Conservation (phyloP, 164 flowering plant genomes). For the Cinnamomum chago region DNA sequence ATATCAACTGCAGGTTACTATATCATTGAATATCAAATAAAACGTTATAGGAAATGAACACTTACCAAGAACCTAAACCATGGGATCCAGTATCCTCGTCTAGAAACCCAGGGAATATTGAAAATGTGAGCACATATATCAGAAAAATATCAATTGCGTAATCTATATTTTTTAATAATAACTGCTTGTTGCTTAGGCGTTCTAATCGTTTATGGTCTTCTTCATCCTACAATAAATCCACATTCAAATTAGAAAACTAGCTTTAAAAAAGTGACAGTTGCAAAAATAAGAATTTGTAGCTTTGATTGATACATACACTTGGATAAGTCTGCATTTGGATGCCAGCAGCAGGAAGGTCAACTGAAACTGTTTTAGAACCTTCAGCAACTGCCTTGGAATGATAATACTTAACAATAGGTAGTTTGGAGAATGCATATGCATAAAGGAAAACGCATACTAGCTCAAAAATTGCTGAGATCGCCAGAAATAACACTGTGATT, state of each 20-base stretch:
- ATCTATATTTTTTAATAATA: constrained; percentile 50
- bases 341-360: constrained; percentile 78
- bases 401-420: constrained; percentile 67
- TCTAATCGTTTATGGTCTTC: constrained; percentile 20
- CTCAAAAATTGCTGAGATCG: constrained; percentile 51
- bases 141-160: constrained; percentile 52
- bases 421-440: constrained; percentile 56
- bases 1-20: background rate
- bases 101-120: constrained; percentile 81
- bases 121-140: constrained; percentile 58
- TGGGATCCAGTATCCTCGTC: constrained; percentile 77
- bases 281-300: too few species aligned
- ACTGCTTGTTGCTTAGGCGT: constrained; percentile 52
- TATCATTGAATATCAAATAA: background rate
- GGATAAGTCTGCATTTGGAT: constrained; percentile 23
- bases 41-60: background rate
- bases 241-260: background rate
- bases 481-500: constrained; percentile 58
- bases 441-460: constrained; percentile 60
- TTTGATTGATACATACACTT: constrained; percentile 11
- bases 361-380: constrained; percentile 75
- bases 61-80: constrained; percentile 66
- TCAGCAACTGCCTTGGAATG: constrained; percentile 74
- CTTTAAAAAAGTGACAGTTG: background rate
- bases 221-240: constrained; percentile 33